Evolutionary conservation across 2,329 filamentous ascomycete genomes (phyloP).

Genomic region (Lachnellula occidentalis): DNA sequence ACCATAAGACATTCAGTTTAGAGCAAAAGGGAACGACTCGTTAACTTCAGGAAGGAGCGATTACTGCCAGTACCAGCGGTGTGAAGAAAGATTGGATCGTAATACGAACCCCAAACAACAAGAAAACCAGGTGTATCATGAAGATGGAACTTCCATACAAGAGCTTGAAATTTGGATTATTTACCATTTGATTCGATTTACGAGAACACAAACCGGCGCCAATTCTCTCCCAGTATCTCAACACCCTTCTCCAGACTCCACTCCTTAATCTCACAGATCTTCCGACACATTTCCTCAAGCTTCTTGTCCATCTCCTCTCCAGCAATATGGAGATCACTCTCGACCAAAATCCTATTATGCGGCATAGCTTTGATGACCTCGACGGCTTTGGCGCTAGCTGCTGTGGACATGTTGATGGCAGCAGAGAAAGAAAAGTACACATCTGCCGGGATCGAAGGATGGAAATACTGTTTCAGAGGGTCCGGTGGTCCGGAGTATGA

Average conservation of each 20-base stretch:
- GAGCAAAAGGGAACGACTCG: too few relatives aligned
- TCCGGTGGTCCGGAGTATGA: slow-evolving; percentile 81
- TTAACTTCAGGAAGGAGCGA: too few relatives aligned
- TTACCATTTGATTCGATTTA: background rate
- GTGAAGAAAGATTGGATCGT: too few relatives aligned
- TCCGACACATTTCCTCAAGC: slow-evolving; percentile 70
- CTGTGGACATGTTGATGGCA: slow-evolving; percentile 68
- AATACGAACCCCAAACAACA: too few relatives aligned
- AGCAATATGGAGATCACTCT: slow-evolving; percentile 84
- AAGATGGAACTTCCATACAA: too few relatives aligned
- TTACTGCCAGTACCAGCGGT: too few relatives aligned
- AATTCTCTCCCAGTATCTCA: slow-evolving; percentile 64
- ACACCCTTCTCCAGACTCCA: slow-evolving; percentile 74
- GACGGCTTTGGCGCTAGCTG: slow-evolving; percentile 38
- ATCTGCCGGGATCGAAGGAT: slow-evolving; percentile 64
- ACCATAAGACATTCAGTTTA: too few relatives aligned
- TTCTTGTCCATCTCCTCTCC: slow-evolving; percentile 73
- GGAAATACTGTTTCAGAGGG: slow-evolving; percentile 70
- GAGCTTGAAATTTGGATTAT: background rate
- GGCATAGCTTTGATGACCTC: slow-evolving; percentile 69
- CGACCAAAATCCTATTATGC: slow-evolving; percentile 72
- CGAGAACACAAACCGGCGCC: slow-evolving; percentile 56
- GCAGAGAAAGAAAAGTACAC: slow-evolving; percentile 87
- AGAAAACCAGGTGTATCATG: too few relatives aligned
- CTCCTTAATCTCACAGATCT: slow-evolving; percentile 69